Conservation (phyloP, 1,284 basidiomycete genomes). For the Fomitopsis palustris region DNA sequence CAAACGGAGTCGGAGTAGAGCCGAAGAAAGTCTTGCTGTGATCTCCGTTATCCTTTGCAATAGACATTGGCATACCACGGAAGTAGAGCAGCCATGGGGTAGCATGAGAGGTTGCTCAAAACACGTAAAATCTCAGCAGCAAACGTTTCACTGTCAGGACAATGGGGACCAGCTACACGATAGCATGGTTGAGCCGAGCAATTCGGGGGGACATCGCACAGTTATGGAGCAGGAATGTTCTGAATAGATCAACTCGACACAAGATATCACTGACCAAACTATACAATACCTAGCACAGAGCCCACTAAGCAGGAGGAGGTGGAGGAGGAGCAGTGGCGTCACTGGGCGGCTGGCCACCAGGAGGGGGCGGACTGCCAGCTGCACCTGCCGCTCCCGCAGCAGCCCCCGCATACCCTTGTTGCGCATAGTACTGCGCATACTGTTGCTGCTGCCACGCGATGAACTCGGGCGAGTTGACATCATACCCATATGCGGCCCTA, state of each 20-base stretch:
- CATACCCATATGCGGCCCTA: slow-evolving; percentile 88
- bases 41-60: slow-evolving; percentile 48
- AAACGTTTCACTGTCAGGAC: background rate
- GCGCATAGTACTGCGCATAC: slow-evolving; percentile 69
- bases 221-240: background rate
- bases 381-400: slow-evolving; percentile 14
- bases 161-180: background rate
- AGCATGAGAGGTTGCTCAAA: no score
- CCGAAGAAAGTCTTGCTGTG: slow-evolving; percentile 31
- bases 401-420: slow-evolving; percentile 30
- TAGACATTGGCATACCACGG: no score
- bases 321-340: slow-evolving; percentile 33
- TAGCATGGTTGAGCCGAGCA: background rate
- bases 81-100: no score
- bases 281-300: background rate
- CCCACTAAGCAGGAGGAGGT: slow-evolving; percentile 27
- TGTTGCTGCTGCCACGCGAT: slow-evolving; percentile 78
- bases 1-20: background rate
- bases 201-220: background rate
- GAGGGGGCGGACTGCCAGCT: slow-evolving; percentile 18
- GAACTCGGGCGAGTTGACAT: slow-evolving; percentile 79
- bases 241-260: slow-evolving; percentile 1
- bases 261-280: background rate
- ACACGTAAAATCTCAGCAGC: no score
- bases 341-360: slow-evolving; percentile 30